Conservation (phyloP, 768 basidiomycete genomes). For the Lentinula aciculospora region DNA sequence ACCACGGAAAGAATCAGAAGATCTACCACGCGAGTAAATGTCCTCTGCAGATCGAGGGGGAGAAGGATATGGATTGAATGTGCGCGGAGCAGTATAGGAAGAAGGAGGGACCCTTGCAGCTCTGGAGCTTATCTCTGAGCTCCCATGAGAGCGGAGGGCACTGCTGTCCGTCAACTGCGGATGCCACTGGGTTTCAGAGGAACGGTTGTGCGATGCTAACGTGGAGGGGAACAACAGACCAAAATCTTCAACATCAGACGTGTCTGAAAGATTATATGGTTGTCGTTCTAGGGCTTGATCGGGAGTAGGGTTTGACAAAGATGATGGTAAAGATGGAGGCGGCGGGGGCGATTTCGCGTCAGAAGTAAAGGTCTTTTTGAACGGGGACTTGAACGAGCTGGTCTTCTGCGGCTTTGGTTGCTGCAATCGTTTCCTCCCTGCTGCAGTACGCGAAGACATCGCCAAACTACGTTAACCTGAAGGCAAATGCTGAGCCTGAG, state of each 20-base stretch:
- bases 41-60: not conserved
- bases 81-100: not conserved
- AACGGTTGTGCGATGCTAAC: not conserved
- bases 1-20: not conserved
- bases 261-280: not conserved
- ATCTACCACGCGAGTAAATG: not conserved
- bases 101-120: not conserved
- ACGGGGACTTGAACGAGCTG: not conserved
- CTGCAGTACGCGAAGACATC: constrained; percentile 9
- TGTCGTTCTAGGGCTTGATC: not conserved
- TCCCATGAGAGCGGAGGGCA: not conserved
- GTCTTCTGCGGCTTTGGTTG: not conserved
- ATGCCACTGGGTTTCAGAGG: not conserved
- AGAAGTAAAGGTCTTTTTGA: not conserved
- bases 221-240: not conserved
- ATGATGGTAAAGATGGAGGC: not conserved
- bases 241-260: not conserved
- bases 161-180: not conserved
- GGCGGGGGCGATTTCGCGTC: not conserved
- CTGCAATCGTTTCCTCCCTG: constrained; percentile 10
- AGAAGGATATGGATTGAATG: not conserved
- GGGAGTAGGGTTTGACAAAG: not conserved
- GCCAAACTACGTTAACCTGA: not conserved
- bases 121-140: not conserved
- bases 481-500: not conserved